Percentiles rank a stretch among this genome's conserved stretches.
These are phyloP conservation scores for Chrysoporthe deuterocubensis DNA, from an alignment of 2,329 filamentous ascomycete species.

Conservation along the genomic window DNA sequence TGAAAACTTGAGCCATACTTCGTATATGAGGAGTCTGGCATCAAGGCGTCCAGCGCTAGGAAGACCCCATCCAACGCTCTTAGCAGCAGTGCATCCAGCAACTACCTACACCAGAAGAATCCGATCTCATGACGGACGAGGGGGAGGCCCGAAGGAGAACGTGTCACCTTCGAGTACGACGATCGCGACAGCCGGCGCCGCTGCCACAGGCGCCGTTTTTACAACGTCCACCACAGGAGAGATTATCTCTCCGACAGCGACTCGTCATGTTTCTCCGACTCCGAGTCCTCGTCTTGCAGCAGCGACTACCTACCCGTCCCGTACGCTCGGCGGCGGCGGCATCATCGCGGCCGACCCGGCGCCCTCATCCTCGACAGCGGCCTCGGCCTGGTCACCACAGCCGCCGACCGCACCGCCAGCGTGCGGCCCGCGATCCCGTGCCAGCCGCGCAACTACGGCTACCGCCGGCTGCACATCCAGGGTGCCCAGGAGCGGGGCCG, in stretches of 20 bases:
- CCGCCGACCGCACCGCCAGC: no score
- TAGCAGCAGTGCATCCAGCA: not conserved
- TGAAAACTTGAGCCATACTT: not conserved
- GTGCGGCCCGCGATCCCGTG: not conserved
- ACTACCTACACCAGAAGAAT: not conserved
- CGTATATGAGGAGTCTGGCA: not conserved
- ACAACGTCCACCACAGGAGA: no score
- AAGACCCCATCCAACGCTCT: not conserved
- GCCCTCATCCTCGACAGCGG: not conserved
- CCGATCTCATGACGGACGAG: not conserved
- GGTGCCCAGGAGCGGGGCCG: slow-evolving; percentile 13
- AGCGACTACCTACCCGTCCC: not conserved
- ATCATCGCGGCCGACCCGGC: not conserved
- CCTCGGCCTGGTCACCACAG: not conserved
- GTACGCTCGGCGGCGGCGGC: not conserved
- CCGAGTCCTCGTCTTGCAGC: slow-evolving; percentile 4
- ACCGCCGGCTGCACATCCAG: slow-evolving; percentile 23
- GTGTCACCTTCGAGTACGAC: not conserved
- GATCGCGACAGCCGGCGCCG: not conserved
- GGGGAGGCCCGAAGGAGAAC: not conserved
- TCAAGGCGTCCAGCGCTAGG: not conserved
- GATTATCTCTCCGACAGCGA: not conserved
- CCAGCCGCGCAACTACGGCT: slow-evolving; percentile 14
- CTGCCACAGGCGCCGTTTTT: not conserved
- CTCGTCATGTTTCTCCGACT: not conserved